phyloP scores from a whole-genome alignment of 2,329 filamentous ascomycete genomes.

The Neocucurbitaria cava region DNA sequence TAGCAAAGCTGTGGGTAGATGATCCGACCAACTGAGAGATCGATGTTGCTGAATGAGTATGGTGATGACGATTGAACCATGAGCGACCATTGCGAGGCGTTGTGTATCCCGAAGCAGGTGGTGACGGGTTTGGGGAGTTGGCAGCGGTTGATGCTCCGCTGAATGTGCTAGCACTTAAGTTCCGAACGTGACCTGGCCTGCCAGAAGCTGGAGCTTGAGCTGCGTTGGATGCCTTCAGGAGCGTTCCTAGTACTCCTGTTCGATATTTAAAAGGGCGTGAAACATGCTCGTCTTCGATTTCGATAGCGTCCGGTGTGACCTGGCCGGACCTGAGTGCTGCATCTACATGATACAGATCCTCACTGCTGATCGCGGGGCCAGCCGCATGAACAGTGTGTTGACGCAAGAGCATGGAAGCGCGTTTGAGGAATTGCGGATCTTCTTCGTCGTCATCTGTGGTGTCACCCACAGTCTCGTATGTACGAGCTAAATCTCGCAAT shows the following conservation, averaged over 20 bases:
- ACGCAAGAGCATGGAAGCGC: conserved; percentile 50
- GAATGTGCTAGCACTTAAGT: conserved; percentile 35
- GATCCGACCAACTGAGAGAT: conserved; percentile 54
- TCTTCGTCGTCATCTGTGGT: conserved; percentile 40
- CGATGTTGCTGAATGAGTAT: conserved; percentile 49
- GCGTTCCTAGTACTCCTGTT: conserved; percentile 74
- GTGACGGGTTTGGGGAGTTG: conserved; percentile 48
- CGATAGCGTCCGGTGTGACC: conserved; percentile 56
- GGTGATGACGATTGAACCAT: conserved; percentile 48
- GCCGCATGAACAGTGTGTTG: conserved; percentile 36
- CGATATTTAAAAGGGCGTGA: conserved; percentile 72
- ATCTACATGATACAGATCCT: conserved; percentile 42
- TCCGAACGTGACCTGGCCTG: conserved; percentile 27
- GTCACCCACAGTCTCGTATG: conserved; percentile 27
- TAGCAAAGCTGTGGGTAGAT: conserved; percentile 51
- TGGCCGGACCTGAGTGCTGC: conserved; percentile 52
- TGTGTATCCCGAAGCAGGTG: conserved; percentile 51
- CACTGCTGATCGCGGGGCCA: conserved; percentile 20
- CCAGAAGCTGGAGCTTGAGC: conserved; percentile 8
- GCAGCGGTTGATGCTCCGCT: conserved; percentile 44
- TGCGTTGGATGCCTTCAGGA: conserved; percentile 62
- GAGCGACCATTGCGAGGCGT: conserved; percentile 47
- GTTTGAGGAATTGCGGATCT: conserved; percentile 45
- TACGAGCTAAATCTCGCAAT: conserved; percentile 18
- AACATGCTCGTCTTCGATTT: conserved; percentile 68